Evolutionary conservation across 768 basidiomycete species (phyloP).

Genomic region (Tubosaeta sp.): DNA sequence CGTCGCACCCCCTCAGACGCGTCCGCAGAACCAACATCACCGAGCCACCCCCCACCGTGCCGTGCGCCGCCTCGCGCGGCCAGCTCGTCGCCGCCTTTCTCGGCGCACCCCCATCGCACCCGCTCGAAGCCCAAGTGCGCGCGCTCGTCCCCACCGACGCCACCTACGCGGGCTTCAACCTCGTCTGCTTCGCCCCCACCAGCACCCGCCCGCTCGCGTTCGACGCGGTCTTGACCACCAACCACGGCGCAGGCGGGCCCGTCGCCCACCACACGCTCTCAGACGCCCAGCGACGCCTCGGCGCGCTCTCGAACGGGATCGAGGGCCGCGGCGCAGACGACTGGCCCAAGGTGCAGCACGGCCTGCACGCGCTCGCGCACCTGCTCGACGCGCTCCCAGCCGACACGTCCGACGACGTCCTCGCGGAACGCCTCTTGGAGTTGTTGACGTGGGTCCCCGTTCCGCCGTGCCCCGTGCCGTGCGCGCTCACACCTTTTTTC

Average conservation of each 20-base stretch:
- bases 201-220: constrained; percentile 37
- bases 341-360: constrained; percentile 75
- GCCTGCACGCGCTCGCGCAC: constrained; percentile 42
- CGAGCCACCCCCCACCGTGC: constrained; percentile 42
- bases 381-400: constrained; percentile 38
- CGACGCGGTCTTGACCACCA: constrained; percentile 59
- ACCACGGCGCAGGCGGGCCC: constrained; percentile 62
- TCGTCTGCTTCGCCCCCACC: constrained; percentile 54
- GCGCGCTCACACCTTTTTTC: neutral
- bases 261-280: constrained; percentile 54
- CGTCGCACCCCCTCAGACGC: neutral
- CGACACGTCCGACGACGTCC: constrained; percentile 43
- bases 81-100: constrained; percentile 66
- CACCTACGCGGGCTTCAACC: constrained; percentile 76
- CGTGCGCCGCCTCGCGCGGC: constrained; percentile 60
- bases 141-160: constrained; percentile 38
- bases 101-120: constrained; percentile 40
- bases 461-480: neutral
- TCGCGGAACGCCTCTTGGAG: constrained; percentile 58
- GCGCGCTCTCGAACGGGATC: constrained; percentile 72
- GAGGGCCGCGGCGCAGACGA: constrained; percentile 55
- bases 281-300: constrained; percentile 43
- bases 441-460: constrained; percentile 59
- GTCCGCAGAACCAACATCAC: constrained; percentile 76
- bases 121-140: constrained; percentile 40